A percentile compares a stretch with the other conserved stretches of the same genome.
These are phyloP conservation scores for Takashimella koratensis DNA, from an alignment of 1,284 basidiomycete genomes.

Conservation along the genomic window DNA sequence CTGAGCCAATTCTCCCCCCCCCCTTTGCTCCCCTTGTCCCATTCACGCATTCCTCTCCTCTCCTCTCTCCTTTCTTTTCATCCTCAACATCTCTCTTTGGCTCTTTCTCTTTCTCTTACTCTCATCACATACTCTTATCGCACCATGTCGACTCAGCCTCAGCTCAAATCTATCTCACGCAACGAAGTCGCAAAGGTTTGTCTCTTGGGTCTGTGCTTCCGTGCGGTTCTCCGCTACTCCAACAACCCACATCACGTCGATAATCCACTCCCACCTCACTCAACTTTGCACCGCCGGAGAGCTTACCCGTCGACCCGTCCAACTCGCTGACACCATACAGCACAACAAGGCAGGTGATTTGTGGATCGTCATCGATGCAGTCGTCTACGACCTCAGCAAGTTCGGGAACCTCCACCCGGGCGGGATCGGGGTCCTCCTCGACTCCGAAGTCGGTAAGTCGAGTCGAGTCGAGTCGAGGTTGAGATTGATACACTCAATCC, in stretches of 20 bases:
- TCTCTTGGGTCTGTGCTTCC: no score
- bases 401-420: constrained; percentile 80
- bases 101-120: not conserved
- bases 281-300: no score
- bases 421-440: constrained; percentile 67
- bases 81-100: not conserved
- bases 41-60: not conserved
- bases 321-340: constrained; percentile 53
- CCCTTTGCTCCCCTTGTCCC: no score
- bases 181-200: constrained; percentile 52
- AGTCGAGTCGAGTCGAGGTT: no score
- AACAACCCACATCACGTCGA: no score
- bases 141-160: constrained; percentile 9
- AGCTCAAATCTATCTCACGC: constrained; percentile 42
- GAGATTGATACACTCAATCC: not conserved
- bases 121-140: no score
- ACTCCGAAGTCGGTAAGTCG: constrained; percentile 65
- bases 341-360: constrained; percentile 73
- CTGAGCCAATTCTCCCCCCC: not conserved
- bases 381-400: constrained; percentile 73
- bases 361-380: constrained; percentile 78
- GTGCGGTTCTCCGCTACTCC: no score
- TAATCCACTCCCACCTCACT: no score
- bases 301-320: constrained; percentile 53
- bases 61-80: not conserved